phyloP scores from a whole-genome alignment of 139 green algal species.

The Diplosphaera chodatii region DNA sequence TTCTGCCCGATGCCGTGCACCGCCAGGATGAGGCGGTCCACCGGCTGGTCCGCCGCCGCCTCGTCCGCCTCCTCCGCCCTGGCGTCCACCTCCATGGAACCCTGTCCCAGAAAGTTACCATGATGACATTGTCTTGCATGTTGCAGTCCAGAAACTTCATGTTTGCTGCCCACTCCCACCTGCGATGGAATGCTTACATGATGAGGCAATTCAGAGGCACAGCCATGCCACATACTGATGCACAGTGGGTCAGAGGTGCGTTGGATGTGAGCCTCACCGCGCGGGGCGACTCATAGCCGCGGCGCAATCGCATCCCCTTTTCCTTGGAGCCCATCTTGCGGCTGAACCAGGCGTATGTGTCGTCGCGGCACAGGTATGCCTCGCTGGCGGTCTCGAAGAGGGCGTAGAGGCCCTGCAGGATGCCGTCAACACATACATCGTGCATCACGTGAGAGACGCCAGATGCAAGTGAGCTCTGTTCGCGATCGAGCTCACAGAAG shows the following conservation, averaged over 20 bases:
- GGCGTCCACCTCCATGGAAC: constrained; percentile 26
- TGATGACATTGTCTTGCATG: too few species aligned
- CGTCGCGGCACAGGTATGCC: constrained; percentile 32
- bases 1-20: constrained; percentile 75
- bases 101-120: too few species aligned
- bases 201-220: too few species aligned
- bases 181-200: too few species aligned
- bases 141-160: too few species aligned
- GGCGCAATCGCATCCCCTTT: constrained; percentile 26
- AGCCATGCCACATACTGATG: too few species aligned
- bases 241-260: too few species aligned
- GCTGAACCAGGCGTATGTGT: constrained; percentile 23
- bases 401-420: constrained; percentile 37
- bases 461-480: too few species aligned
- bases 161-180: too few species aligned
- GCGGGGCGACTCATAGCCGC: constrained; percentile 32
- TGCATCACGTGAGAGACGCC: too few species aligned
- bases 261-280: background rate
- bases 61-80: constrained; percentile 36
- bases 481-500: too few species aligned
- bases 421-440: too few species aligned
- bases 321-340: constrained; percentile 7
- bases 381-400: constrained; percentile 34
- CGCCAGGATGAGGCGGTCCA: constrained; percentile 53
- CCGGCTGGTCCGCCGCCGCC: constrained; percentile 3